A percentile compares a stretch with the other conserved stretches of the same genome.
Evolutionary conservation across 257 asterid species (phyloP).

Genomic region (Nicotiana sylvestris): DNA sequence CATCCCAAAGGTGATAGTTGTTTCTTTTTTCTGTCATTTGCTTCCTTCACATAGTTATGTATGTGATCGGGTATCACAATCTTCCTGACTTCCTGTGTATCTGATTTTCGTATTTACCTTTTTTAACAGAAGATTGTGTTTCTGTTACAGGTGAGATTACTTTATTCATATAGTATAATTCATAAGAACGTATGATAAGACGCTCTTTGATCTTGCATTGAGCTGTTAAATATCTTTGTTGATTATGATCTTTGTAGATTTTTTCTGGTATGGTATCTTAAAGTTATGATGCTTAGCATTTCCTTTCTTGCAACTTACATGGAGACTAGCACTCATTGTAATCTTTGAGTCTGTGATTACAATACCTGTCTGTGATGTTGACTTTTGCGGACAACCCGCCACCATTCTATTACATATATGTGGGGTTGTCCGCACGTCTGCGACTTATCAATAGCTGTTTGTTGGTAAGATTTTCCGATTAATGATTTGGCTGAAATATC

Average conservation of each 20-base stretch:
- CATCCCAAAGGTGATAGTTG: neutral
- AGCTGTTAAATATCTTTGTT: neutral
- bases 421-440: neutral
- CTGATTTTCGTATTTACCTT: neutral
- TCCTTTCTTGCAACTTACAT: neutral
- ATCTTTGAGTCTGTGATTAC: neutral
- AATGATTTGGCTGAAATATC: neutral
- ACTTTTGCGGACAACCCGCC: neutral
- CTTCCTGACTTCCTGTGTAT: neutral
- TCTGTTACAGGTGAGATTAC: neutral
- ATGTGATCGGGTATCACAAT: neutral
- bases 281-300: neutral
- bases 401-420: neutral
- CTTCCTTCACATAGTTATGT: neutral
- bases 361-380: neutral
- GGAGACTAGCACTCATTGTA: neutral
- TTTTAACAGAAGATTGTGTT: neutral
- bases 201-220: neutral
- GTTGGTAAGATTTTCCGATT: neutral
- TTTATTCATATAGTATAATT: neutral
- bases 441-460: neutral
- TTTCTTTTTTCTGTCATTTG: neutral
- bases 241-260: neutral
- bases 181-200: neutral
- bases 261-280: neutral